Conservation (phyloP, 2,329 filamentous ascomycete genomes). For the Clarireedia paspali region DNA sequence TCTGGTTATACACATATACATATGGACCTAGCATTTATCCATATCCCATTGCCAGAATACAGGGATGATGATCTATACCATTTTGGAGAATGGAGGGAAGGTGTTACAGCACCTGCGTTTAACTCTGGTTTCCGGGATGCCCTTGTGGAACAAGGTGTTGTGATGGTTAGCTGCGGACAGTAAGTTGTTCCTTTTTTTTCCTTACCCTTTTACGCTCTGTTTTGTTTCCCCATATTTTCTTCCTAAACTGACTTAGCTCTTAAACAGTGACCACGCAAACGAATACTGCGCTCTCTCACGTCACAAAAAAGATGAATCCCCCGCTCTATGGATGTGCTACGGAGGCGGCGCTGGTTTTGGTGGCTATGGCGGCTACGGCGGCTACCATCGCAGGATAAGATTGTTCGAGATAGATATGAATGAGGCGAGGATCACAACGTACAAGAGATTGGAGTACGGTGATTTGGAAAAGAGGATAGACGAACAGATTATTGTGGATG, state of each 20-base stretch:
- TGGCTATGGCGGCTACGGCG: constrained; percentile 86
- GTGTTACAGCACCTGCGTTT: constrained; percentile 77
- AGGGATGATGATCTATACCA: constrained; percentile 48
- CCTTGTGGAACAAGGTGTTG: constrained; percentile 74
- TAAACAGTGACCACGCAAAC: constrained; percentile 76
- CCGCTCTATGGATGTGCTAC: constrained; percentile 96
- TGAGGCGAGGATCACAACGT: constrained; percentile 79
- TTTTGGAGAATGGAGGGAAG: constrained; percentile 71
- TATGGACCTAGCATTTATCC: constrained; percentile 94
- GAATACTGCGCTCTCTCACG: constrained; percentile 77
- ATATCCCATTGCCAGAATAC: constrained; percentile 93
- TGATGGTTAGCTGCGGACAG: constrained; percentile 89
- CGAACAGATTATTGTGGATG: constrained; percentile 59
- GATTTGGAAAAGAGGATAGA: constrained; percentile 47
- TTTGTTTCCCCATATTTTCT: too few relatives aligned
- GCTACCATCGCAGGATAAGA: constrained; percentile 74
- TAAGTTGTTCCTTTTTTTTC: constrained; percentile 38
- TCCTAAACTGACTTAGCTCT: constrained; percentile 15
- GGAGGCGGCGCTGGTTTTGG: constrained; percentile 87
- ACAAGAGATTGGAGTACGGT: constrained; percentile 76
- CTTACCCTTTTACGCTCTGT: constrained; percentile 4
- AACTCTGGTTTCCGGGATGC: constrained; percentile 93
- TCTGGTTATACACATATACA: constrained; percentile 83
- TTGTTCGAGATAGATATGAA: constrained; percentile 94
- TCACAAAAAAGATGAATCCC: constrained; percentile 33